Evolutionary conservation across 139 green algal genomes (phyloP).

Genomic region (Closterium sp.): DNA sequence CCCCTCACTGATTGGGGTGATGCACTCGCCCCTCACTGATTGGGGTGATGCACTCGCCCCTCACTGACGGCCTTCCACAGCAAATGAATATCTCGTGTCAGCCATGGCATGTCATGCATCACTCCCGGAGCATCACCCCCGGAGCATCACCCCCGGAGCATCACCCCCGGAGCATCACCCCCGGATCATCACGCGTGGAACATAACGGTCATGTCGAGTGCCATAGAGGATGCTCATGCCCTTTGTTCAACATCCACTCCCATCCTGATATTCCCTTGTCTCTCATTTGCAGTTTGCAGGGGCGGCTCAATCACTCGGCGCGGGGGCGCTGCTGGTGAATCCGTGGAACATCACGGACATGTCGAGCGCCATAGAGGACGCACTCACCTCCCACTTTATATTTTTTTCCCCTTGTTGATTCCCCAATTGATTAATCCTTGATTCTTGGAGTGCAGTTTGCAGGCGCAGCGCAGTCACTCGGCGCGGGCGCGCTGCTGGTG

Average conservation of each 20-base stretch:
- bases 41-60: no score
- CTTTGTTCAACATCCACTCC: no score
- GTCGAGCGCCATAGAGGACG: constrained; percentile 75
- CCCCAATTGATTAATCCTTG: no score
- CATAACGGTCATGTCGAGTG: constrained; percentile 86
- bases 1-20: no score
- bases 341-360: constrained; percentile 98
- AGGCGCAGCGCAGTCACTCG: constrained; percentile 78
- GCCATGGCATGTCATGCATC: no score
- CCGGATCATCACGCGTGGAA: constrained; percentile 91
- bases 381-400: constrained; percentile 28
- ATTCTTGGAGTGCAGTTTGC: constrained; percentile 77
- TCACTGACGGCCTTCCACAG: no score
- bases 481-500: constrained; percentile 91
- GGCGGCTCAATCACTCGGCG: constrained; percentile 79
- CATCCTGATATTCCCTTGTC: no score
- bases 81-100: no score
- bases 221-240: constrained; percentile 81
- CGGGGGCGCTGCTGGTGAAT: constrained; percentile 95
- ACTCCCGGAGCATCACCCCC: no score
- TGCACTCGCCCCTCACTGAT: no score
- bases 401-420: no score
- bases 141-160: no score
- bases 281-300: constrained; percentile 93
- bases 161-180: neutral